Evolutionary conservation across 2,329 filamentous ascomycete species (phyloP).

Genomic region (Pseudogymnoascus pannorum): DNA sequence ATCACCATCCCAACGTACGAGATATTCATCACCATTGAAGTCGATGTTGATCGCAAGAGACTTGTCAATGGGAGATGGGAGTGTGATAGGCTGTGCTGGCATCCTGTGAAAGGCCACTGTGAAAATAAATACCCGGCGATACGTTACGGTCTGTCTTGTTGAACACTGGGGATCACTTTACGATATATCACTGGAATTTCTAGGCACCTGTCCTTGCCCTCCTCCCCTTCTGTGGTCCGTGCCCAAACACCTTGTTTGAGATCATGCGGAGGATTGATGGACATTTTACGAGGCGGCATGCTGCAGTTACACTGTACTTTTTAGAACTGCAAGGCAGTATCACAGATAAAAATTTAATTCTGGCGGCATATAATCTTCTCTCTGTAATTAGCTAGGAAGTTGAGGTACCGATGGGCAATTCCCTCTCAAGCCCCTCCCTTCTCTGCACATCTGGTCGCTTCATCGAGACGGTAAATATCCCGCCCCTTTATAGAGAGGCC

Average conservation of each 20-base stretch:
- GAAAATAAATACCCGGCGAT: neutral
- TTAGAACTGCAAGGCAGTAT: neutral
- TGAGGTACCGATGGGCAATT: neutral
- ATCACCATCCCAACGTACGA: neutral
- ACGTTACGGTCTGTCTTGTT: neutral
- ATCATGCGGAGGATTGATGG: neutral
- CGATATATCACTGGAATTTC: neutral
- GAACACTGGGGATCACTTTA: neutral
- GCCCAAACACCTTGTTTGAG: neutral
- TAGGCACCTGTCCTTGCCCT: neutral
- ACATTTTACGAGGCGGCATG: neutral
- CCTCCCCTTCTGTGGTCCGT: neutral
- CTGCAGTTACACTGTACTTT: neutral
- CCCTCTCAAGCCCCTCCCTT: neutral
- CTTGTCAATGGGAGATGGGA: neutral
- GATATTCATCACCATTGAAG: neutral
- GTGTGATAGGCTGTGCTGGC: neutral
- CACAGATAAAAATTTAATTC: neutral
- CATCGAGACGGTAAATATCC: neutral
- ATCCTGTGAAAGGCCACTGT: neutral
- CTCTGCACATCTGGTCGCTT: neutral
- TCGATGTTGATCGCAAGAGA: neutral
- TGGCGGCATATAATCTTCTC: neutral
- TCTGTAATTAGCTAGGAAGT: neutral
- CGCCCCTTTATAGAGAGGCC: slow-evolving; percentile 6